Conservation (phyloP, 2,329 filamentous ascomycete species). For the Curvularia lunata region DNA sequence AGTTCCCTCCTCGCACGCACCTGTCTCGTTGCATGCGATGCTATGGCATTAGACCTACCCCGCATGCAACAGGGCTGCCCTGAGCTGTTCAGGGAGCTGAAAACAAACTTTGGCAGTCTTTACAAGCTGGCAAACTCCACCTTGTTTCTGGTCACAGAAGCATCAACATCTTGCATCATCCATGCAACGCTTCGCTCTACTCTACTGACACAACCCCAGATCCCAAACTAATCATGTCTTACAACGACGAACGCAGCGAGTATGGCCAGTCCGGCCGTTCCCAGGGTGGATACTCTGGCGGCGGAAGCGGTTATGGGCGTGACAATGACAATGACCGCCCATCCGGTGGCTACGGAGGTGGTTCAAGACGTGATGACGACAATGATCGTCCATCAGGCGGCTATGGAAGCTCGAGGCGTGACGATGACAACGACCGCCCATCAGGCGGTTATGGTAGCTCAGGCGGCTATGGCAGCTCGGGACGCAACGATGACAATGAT, state of each 20-base stretch:
- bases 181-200: neutral
- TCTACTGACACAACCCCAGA: neutral
- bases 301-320: conserved; percentile 22
- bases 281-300: conserved; percentile 21
- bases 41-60: neutral
- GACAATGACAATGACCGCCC: conserved; percentile 19
- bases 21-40: neutral
- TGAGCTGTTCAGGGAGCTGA: neutral
- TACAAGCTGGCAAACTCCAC: neutral
- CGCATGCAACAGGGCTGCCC: neutral
- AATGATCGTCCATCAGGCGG: neutral
- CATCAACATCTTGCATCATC: neutral
- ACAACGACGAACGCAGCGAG: conserved; percentile 34
- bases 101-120: neutral
- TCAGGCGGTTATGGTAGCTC: conserved; percentile 25
- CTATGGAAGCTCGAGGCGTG: conserved; percentile 11
- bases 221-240: conserved; percentile 26
- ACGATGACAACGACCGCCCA: conserved; percentile 29
- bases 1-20: neutral
- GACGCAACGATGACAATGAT: conserved; percentile 32
- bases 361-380: neutral
- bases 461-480: conserved; percentile 21
- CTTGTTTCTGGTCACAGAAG: neutral
- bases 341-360: neutral
- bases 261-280: conserved; percentile 19